Evolutionary conservation across 1,284 basidiomycete species (phyloP).

Genomic region (Ustilago tritici): DNA sequence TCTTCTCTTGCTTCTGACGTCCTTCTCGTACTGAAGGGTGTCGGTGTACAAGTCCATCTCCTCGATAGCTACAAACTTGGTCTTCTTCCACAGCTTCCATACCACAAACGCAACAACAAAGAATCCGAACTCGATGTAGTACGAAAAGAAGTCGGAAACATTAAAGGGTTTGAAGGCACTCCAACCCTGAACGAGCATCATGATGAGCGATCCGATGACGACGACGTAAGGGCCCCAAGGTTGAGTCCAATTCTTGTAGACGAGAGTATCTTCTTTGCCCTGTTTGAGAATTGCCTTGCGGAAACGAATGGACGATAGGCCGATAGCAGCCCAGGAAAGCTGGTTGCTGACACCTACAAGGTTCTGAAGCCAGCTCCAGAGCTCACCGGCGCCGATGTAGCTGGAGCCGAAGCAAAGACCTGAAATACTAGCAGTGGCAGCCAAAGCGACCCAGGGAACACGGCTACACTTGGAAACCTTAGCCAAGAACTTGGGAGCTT

Average conservation of each 20-base stretch:
- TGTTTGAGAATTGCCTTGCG: slow-evolving; percentile 76
- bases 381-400: slow-evolving; percentile 71
- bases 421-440: slow-evolving; percentile 78
- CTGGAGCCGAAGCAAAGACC: slow-evolving; percentile 76
- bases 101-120: slow-evolving; percentile 41
- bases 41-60: slow-evolving; percentile 66
- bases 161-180: slow-evolving; percentile 50
- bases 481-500: slow-evolving; percentile 81
- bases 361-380: slow-evolving; percentile 75
- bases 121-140: slow-evolving; percentile 70
- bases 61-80: slow-evolving; percentile 42
- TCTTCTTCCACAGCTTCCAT: slow-evolving; percentile 55
- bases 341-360: slow-evolving; percentile 78
- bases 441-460: slow-evolving; percentile 80
- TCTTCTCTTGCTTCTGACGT: slow-evolving; percentile 26
- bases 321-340: slow-evolving; percentile 86
- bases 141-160: slow-evolving; percentile 69
- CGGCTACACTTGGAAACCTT: slow-evolving; percentile 77
- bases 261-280: slow-evolving; percentile 71
- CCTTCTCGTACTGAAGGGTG: slow-evolving; percentile 39
- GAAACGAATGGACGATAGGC: slow-evolving; percentile 81
- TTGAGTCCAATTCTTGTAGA: slow-evolving; percentile 72
- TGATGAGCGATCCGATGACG: slow-evolving; percentile 51
- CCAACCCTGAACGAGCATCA: slow-evolving; percentile 68
- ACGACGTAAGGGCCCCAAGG: slow-evolving; percentile 63